phyloP scores from a whole-genome alignment of 257 asterid genomes.

The Galeopsis tetrahit region DNA sequence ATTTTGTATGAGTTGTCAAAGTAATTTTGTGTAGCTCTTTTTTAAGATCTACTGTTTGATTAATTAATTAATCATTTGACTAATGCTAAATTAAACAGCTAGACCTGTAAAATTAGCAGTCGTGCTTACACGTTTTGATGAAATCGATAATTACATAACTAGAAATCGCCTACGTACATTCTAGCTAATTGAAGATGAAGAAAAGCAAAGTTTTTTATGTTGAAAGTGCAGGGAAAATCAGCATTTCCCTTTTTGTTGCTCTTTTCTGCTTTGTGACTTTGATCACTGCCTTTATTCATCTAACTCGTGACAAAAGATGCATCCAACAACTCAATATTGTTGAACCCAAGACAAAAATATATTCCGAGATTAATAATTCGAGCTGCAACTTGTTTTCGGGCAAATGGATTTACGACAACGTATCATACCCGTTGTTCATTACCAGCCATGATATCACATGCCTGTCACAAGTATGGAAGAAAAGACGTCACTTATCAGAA shows the following conservation, averaged over 20 bases:
- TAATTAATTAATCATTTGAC: neutral
- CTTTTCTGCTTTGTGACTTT: slow-evolving; percentile 19
- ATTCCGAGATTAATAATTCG: neutral
- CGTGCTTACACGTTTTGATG: neutral
- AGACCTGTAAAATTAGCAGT: neutral
- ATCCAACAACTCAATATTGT: neutral
- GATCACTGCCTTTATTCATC: slow-evolving; percentile 21
- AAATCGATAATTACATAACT: no score
- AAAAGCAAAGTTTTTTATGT: neutral
- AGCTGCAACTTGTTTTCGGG: slow-evolving; percentile 52
- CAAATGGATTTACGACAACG: slow-evolving; percentile 65
- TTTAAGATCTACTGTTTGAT: no score
- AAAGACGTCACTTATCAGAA: slow-evolving; percentile 56
- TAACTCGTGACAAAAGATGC: slow-evolving; percentile 5
- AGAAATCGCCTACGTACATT: no score
- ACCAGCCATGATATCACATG: slow-evolving; percentile 44
- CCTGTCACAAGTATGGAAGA: slow-evolving; percentile 67
- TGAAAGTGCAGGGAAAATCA: slow-evolving; percentile 20
- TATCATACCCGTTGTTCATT: slow-evolving; percentile 56
- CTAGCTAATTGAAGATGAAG: neutral
- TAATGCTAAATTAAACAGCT: neutral
- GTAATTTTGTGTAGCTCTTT: no score
- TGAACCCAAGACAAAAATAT: neutral
- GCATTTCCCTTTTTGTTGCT: slow-evolving; percentile 17
- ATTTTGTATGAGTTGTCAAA: no score